Base-by-base conservation (phyloP, 1,284 basidiomycete genomes). In the Marasmius fiardii region DNA sequence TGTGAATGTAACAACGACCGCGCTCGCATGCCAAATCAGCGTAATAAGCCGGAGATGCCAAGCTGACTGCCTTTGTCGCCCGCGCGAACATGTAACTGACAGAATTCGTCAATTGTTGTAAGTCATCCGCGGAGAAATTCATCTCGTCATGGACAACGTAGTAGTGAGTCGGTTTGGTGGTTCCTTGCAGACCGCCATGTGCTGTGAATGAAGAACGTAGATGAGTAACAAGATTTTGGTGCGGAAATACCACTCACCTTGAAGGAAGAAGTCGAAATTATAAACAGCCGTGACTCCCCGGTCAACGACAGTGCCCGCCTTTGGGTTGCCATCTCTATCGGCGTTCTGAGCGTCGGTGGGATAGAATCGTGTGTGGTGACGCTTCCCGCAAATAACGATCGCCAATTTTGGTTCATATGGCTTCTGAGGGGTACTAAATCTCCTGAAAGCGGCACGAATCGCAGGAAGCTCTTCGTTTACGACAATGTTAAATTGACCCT, bases 301-400 rank as follows among this genome's bases (percentile, higher is more conserved):
- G 60, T 92, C 89, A 51, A 91, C 88, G 20, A 91, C 85, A 10
- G 88, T 90, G 6, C 89, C 89, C 4, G 89, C 79, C 51, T 75
- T 78, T 1, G 88, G 85, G 59, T 92, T 92, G 0, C 86, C 86
- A 53, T 88, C 79, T 1, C 62, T 50, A 54, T 85, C 86, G 0
- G 82, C 86, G 39, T 80, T 70, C 10, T 64, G 64, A 1, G 66
- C 67, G 34, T 81, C 76, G 3, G 82, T 85, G 3, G 90, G 88
- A 65, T 83, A 92, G 74, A 93, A 92, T 12, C 90, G 84, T 10
- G 90, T 90, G 66, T 93, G 88, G 61, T 93, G 92, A 1, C 91
- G 81, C 71, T 93, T 93, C 20, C 86, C 85, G 66, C 89, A 92
- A 55, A 92, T 81, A 59, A 92, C 81, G 60, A 92, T 87, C 8